phyloP scores from a whole-genome alignment of 768 basidiomycete genomes.

The Termitomyces heimii region DNA sequence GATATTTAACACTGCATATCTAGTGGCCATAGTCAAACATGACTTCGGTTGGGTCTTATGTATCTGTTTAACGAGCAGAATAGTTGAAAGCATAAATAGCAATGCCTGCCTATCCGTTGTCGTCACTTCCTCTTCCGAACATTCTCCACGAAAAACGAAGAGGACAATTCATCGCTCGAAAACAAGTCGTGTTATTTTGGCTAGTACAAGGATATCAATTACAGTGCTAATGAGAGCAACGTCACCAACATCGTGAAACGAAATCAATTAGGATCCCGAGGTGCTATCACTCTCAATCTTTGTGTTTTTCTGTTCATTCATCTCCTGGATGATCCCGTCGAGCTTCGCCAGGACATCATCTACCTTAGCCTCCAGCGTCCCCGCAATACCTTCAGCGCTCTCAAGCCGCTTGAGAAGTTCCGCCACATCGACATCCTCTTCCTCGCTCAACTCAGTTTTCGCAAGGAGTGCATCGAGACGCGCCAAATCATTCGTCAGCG shows the following conservation, averaged over 20 bases:
- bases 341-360: conserved; percentile 56
- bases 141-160: neutral
- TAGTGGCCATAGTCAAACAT: neutral
- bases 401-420: conserved; percentile 54
- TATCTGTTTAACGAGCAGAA: neutral
- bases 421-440: conserved; percentile 37
- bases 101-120: neutral
- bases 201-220: neutral
- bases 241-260: conserved; percentile 1
- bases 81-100: neutral
- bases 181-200: conserved; percentile 51
- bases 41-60: neutral
- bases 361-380: conserved; percentile 54
- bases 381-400: conserved; percentile 51
- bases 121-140: neutral
- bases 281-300: neutral
- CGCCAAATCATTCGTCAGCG: conserved; percentile 31
- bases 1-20: neutral
- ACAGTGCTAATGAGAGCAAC: neutral
- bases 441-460: conserved; percentile 19
- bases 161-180: neutral
- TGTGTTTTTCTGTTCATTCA: conserved; percentile 24
- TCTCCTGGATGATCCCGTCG: conserved; percentile 42
- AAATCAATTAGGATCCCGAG: neutral
- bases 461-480: conserved; percentile 26